Conservation (phyloP, 108 stramenopile genomes). For the Skeletonema costatum region DNA sequence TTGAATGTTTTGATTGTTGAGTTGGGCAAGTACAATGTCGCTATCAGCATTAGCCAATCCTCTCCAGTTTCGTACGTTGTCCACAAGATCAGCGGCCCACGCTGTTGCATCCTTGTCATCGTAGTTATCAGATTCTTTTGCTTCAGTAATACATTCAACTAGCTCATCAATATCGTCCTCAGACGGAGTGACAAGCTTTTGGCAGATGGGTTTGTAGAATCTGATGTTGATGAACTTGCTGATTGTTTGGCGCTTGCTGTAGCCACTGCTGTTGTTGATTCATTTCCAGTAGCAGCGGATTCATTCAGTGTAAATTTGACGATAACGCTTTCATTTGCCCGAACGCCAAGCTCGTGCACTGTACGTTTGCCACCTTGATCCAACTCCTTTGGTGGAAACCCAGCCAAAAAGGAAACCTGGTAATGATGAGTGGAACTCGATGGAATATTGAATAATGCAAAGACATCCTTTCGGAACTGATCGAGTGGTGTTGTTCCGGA, state of each 20-base stretch:
- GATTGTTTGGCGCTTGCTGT: slow-evolving; percentile 1
- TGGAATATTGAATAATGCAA: slow-evolving; percentile 27
- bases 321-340: slow-evolving; percentile 58
- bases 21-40: slow-evolving; percentile 12
- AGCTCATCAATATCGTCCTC: slow-evolving; percentile 81
- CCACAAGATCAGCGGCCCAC: slow-evolving; percentile 18
- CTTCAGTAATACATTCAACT: slow-evolving; percentile 61
- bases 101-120: slow-evolving; percentile 14
- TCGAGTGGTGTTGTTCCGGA: slow-evolving; percentile 23
- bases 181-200: slow-evolving; percentile 55
- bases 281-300: neutral
- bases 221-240: neutral
- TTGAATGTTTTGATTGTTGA: slow-evolving; percentile 2
- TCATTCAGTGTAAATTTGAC: slow-evolving; percentile 26
- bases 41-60: slow-evolving; percentile 69
- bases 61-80: slow-evolving; percentile 65
- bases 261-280: neutral
- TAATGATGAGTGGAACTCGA: neutral
- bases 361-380: slow-evolving; percentile 10
- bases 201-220: neutral
- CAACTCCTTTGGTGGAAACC: slow-evolving; percentile 66
- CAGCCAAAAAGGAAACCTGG: slow-evolving; percentile 28
- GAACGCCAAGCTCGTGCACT: slow-evolving; percentile 42
- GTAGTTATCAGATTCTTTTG: neutral
- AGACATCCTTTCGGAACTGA: slow-evolving; percentile 22